These are phyloP conservation scores for Cordyceps javanica DNA, from an alignment of 2,329 filamentous ascomycete genomes.

Conservation along the genomic window DNA sequence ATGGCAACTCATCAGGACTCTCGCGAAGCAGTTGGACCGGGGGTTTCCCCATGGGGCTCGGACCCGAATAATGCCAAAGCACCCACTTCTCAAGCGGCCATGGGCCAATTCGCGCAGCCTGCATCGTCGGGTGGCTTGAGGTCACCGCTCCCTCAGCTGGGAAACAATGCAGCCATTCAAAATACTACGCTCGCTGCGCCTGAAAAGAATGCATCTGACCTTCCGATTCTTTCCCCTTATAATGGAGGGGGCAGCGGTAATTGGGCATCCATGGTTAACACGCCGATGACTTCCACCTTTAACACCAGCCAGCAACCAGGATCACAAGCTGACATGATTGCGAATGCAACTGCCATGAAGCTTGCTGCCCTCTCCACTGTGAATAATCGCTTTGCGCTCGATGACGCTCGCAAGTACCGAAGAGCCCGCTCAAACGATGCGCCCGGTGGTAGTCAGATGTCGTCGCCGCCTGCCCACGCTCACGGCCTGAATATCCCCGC, in stretches of 20 bases:
- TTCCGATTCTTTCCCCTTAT: slow-evolving; percentile 82
- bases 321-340: slow-evolving; percentile 88
- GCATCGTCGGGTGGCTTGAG: slow-evolving; percentile 67
- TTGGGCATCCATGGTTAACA: slow-evolving; percentile 98
- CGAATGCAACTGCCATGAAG: slow-evolving; percentile 98
- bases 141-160: slow-evolving; percentile 68
- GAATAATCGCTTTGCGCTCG: slow-evolving; percentile 94
- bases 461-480: slow-evolving; percentile 44
- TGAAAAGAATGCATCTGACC: slow-evolving; percentile 61
- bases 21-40: slow-evolving; percentile 22
- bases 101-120: slow-evolving; percentile 93
- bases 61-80: slow-evolving; percentile 60
- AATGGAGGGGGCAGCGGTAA: slow-evolving; percentile 69
- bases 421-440: slow-evolving; percentile 85
- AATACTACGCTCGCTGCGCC: slow-evolving; percentile 70
- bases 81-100: slow-evolving; percentile 69
- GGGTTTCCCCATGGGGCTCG: slow-evolving; percentile 68
- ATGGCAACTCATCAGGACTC: slow-evolving; percentile 51
- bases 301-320: slow-evolving; percentile 32
- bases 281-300: slow-evolving; percentile 89
- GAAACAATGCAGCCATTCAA: slow-evolving; percentile 66
- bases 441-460: slow-evolving; percentile 54
- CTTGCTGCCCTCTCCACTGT: slow-evolving; percentile 93
- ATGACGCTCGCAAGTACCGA: slow-evolving; percentile 95
- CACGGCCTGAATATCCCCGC: slow-evolving; percentile 58